Evolutionary conservation across 148 eudicot species (phyloP), one percentile per base, ranked within the genome.

Genomic region (Fallopia convolvulus): DNA sequence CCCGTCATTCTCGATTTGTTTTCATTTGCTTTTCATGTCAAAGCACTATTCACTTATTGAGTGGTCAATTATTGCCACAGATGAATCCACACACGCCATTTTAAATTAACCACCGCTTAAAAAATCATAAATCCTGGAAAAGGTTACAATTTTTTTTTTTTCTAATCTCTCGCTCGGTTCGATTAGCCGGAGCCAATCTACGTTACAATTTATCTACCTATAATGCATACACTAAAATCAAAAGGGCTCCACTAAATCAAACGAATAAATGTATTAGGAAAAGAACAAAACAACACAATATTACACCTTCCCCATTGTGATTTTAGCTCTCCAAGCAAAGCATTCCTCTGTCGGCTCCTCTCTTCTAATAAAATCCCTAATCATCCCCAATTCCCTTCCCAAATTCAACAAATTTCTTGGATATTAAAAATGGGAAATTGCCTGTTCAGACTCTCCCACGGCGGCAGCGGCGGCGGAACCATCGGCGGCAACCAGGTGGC

Each of bases 231-330:
- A 63, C 70, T 63, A 63, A 55, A 30, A 11, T 30, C 39, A 63
- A 63, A 63, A 26, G 39, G 32, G 70, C 39, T 63, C 70, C 70
- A 63, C 70, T 63, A 63, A 63, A 63, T 63, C 39, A 63, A 63
- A 63, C 70, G 61, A 55, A 55, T 55, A 50, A 14, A 50, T 50
- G 39, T 36, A 2, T 3, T 3, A 36, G 3, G 55, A 20, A 52
- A 17, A 52, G n/a, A 14, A 52, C 58, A 52, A 52, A 7, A 11
- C 58, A 52, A 52, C 58, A 17, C 6, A 52, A 30, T 30, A 63
- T 63, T 63, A 9, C 70, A 61, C 17, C 36, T 61, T 61, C 23
- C 61, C n/a, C 61, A 4, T 58, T 58, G 5, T 33, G 66, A 9
- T 58, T 58, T 21, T 20, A 14, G n/a, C 56, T n/a, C 1, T 12